phyloP scores from a whole-genome alignment of 208 protist species.

The Trypanosoma melophagium region DNA sequence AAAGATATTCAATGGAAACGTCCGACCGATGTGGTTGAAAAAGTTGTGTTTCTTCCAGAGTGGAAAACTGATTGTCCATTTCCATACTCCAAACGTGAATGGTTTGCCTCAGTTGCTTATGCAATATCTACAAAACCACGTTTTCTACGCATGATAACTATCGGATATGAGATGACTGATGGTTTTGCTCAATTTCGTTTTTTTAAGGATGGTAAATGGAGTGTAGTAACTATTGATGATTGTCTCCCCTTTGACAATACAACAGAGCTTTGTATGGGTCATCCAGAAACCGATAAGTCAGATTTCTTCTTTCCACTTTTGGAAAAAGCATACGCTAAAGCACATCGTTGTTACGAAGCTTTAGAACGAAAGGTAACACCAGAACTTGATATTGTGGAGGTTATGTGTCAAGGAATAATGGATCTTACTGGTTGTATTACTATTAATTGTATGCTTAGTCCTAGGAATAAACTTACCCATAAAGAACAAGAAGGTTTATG shows the following conservation, averaged over 20 bases:
- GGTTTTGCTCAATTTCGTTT: slow-evolving; percentile 88
- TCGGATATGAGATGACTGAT: slow-evolving; percentile 59
- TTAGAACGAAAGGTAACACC: slow-evolving; percentile 71
- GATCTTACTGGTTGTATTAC: slow-evolving; percentile 72
- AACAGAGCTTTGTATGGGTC: slow-evolving; percentile 49
- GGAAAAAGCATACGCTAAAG: slow-evolving; percentile 93
- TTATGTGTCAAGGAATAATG: slow-evolving; percentile 64
- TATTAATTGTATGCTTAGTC: slow-evolving; percentile 32
- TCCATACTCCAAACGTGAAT: slow-evolving; percentile 56
- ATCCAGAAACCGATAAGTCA: slow-evolving; percentile 21
- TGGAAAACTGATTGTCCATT: slow-evolving; percentile 47
- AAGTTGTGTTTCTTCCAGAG: slow-evolving; percentile 29
- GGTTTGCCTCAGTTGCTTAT: slow-evolving; percentile 77
- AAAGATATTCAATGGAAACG: slow-evolving; percentile 60
- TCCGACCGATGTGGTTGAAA: slow-evolving; percentile 37
- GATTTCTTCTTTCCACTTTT: slow-evolving; percentile 77
- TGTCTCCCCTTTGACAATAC: slow-evolving; percentile 72
- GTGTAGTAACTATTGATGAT: slow-evolving; percentile 86
- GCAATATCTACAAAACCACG: slow-evolving; percentile 64
- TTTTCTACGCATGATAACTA: slow-evolving; percentile 58
- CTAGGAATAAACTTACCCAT: slow-evolving; percentile 28
- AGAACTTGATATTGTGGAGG: slow-evolving; percentile 42
- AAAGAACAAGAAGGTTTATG: slow-evolving; percentile 56
- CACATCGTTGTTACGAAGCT: slow-evolving; percentile 88
- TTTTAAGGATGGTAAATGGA: slow-evolving; percentile 78